Evolutionary conservation across 202 grass and related monocot genomes (phyloP), one percentile per base, ranked within the genome.

Genomic region (Miscanthus sacchariflorus): DNA sequence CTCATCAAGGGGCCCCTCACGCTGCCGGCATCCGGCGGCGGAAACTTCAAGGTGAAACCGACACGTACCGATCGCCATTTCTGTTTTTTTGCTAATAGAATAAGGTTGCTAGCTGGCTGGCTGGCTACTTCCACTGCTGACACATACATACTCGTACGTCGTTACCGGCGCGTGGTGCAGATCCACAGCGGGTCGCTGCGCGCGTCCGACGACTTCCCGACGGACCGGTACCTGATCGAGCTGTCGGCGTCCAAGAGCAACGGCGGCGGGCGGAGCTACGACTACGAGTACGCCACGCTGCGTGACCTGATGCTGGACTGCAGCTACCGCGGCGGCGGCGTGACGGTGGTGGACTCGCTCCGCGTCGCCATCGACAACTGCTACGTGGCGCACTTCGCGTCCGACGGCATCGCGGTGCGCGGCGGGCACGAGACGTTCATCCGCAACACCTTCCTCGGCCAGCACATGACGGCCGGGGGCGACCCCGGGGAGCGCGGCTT

Each of bases 281-380:
- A 68, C 56, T 99, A 95, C 85, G 97, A 99, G 88, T 97, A 76
- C 90, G 84, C 81, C 33, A 97, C 94, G 7, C 93, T 99, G 9
- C 77, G 93, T 0, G 97, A 93, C 79, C 86, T 99, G n/a, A 84
- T 97, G 90, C 91, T 99, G 12, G 94, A 99, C 82, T 91, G 91
- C 88, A 72, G 39, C 87, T 90, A 88, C 86, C 88, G 90, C 39
- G 97, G 97, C 44, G 97, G 97, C 61, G 94, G 97, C 27, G 81
- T 97, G 43, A 18, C 33, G 2, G 90, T 97, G 4, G 87, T 92
- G 3, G 68, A 97, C 82, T 92, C 94, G 17, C 87, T 99, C 68
- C 94, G 97, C 2, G 88, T 90, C 4, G 73, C 78, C 72, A 84
- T 99, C 66, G 94, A 97, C 72, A 93, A 92, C 87, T 85, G 82